Conservation (phyloP, 2,329 filamentous ascomycete species). For the Alternaria rosae region DNA sequence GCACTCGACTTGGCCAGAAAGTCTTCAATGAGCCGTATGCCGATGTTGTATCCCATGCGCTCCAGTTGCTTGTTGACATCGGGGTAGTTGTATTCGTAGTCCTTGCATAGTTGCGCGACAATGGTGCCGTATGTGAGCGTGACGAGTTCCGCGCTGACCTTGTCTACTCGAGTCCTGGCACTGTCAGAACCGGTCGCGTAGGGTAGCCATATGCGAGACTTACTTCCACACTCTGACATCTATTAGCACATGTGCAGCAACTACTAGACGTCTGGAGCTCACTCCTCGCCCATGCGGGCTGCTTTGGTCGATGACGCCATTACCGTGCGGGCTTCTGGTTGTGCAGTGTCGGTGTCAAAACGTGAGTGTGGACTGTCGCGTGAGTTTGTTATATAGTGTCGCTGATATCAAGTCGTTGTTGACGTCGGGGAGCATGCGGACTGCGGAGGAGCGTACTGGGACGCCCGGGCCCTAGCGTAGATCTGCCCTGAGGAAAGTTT, state of each 20-base stretch:
- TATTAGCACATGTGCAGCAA: conserved; percentile 40
- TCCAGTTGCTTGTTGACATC: conserved; percentile 98
- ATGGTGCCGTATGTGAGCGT: conserved; percentile 98
- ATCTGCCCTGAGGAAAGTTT: conserved; percentile 28
- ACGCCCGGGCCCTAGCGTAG: conserved; percentile 22
- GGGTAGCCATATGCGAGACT: conserved; percentile 51
- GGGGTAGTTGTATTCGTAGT: conserved; percentile 91
- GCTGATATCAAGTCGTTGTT: conserved; percentile 25
- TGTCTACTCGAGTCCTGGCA: conserved; percentile 87
- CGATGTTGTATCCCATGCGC: conserved; percentile 99
- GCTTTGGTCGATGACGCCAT: conserved; percentile 68
- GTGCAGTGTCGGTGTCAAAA: neutral
- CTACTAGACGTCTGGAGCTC: conserved; percentile 50
- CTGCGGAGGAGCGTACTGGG: conserved; percentile 20
- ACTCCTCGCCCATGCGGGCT: conserved; percentile 78
- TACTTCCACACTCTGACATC: conserved; percentile 86
- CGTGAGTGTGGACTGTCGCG: neutral
- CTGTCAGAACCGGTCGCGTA: conserved; percentile 29
- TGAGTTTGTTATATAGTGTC: neutral
- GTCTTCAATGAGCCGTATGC: conserved; percentile 92
- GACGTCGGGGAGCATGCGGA: conserved; percentile 20
- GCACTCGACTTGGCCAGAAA: conserved; percentile 95
- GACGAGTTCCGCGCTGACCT: conserved; percentile 97
- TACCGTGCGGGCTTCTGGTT: neutral
- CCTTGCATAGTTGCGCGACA: conserved; percentile 93